A percentile compares a stretch with the other conserved stretches of the same genome.
Conservation (phyloP, 2,329 filamentous ascomycete genomes). For the Falciphora oryzae region DNA sequence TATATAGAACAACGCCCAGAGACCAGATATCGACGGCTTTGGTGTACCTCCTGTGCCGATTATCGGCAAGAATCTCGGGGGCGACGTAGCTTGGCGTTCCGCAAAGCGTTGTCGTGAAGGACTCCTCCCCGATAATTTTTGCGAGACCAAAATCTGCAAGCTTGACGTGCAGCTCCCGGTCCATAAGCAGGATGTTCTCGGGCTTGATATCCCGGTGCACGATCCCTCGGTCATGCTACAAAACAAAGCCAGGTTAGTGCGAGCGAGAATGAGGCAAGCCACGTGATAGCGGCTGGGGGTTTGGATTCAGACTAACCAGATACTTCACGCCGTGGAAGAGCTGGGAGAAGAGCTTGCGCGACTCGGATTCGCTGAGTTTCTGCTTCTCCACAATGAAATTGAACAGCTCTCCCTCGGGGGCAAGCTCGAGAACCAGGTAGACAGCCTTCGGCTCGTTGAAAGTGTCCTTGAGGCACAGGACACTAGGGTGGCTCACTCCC, state of each 20-base stretch:
- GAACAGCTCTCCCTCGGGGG: constrained; percentile 90
- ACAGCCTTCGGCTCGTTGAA: constrained; percentile 89
- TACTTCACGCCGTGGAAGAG: constrained; percentile 94
- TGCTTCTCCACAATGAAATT: constrained; percentile 89
- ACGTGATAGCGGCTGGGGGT: not conserved
- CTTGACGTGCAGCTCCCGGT: constrained; percentile 82
- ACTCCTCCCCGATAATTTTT: constrained; percentile 98
- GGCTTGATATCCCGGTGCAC: constrained; percentile 98
- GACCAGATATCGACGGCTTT: constrained; percentile 96
- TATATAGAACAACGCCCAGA: constrained; percentile 94
- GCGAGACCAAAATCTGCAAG: constrained; percentile 94
- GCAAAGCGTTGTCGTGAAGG: constrained; percentile 92
- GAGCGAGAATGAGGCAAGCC: not conserved
- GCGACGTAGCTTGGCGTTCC: constrained; percentile 98
- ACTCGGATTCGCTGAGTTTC: constrained; percentile 78
- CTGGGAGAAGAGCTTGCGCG: constrained; percentile 82
- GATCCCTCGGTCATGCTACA: constrained; percentile 89
- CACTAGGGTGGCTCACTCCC: constrained; percentile 91
- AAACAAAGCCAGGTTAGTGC: constrained; percentile 21
- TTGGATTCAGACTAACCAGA: constrained; percentile 55
- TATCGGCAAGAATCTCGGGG: constrained; percentile 85
- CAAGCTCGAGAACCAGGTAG: constrained; percentile 86
- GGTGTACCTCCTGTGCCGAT: constrained; percentile 79
- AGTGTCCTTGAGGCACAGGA: constrained; percentile 89
- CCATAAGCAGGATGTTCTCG: constrained; percentile 86